Evolutionary conservation across 345 rosid genomes (phyloP).

Genomic region (Hibiscus tridactylites): DNA sequence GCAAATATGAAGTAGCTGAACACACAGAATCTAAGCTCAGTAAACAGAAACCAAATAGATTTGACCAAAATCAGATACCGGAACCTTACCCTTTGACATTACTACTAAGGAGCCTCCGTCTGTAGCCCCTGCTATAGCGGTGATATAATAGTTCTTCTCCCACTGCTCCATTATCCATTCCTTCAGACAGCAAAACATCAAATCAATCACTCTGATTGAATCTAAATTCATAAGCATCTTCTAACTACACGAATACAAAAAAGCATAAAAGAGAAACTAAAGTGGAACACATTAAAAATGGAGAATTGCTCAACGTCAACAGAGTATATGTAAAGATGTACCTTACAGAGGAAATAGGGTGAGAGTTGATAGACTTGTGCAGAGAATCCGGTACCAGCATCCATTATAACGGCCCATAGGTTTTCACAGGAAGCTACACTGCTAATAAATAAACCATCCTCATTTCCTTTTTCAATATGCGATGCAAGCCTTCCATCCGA

Average conservation of each 20-base stretch:
- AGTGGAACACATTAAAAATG: not conserved
- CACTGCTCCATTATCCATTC: slow-evolving; percentile 99
- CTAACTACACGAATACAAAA: not conserved
- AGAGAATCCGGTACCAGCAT: slow-evolving; percentile 55
- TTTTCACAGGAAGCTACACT: slow-evolving; percentile 53
- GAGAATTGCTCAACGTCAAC: not conserved
- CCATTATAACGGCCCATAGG: slow-evolving; percentile 74
- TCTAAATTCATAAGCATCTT: slow-evolving; percentile 5
- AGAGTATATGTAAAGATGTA: slow-evolving; percentile 1
- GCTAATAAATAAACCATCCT: slow-evolving; percentile 62
- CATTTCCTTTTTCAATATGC: slow-evolving; percentile 57
- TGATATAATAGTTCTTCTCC: slow-evolving; percentile 94
- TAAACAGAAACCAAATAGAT: not conserved
- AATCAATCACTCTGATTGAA: not conserved
- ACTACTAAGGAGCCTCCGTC: slow-evolving; percentile 91
- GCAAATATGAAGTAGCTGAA: slow-evolving; percentile 67
- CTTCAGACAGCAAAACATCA: slow-evolving; percentile 28
- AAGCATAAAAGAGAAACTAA: not conserved
- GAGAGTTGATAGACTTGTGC: slow-evolving; percentile 62
- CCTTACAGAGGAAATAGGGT: slow-evolving; percentile 54
- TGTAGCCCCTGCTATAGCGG: slow-evolving; percentile 67
- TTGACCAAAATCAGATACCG: not conserved
- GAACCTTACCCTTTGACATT: slow-evolving; percentile 79
- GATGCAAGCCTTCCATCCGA: slow-evolving; percentile 50
- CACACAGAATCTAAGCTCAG: slow-evolving; percentile 7